Percentiles rank a stretch among this genome's conserved stretches.
Evolutionary conservation across 129 eudicot genomes (phyloP).

Genomic region (Flaveria sonorensis): DNA sequence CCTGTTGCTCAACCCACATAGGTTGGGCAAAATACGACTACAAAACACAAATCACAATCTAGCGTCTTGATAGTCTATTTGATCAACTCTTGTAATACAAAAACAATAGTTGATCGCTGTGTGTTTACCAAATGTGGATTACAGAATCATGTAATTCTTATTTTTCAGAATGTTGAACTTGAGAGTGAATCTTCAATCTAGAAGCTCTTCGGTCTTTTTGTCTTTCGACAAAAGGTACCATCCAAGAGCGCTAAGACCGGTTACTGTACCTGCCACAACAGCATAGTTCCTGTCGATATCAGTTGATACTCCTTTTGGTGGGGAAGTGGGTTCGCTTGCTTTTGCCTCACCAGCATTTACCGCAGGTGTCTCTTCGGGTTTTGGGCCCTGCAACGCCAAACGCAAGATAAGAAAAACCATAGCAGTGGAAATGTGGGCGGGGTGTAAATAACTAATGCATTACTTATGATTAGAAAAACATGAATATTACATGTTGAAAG

Average conservation of each 20-base stretch:
- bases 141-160: slow-evolving; percentile 31
- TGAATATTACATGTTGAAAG: too few relatives aligned
- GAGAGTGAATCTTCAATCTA: slow-evolving; percentile 44
- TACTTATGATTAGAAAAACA: background rate
- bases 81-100: slow-evolving; percentile 18
- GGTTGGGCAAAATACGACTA: background rate
- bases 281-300: slow-evolving; percentile 77
- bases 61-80: slow-evolving; percentile 18
- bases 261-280: slow-evolving; percentile 65
- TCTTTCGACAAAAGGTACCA: slow-evolving; percentile 64
- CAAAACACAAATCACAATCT: slow-evolving; percentile 18
- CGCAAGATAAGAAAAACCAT: slow-evolving; percentile 10
- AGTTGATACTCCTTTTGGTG: slow-evolving; percentile 61
- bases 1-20: background rate
- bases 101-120: slow-evolving; percentile 24
- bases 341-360: slow-evolving; percentile 63
- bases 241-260: slow-evolving; percentile 58
- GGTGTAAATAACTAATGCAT: background rate
- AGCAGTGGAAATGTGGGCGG: background rate
- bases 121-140: slow-evolving; percentile 19
- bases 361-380: slow-evolving; percentile 59
- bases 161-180: slow-evolving; percentile 21
- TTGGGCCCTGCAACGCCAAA: slow-evolving; percentile 57
- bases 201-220: slow-evolving; percentile 67
- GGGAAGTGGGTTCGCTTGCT: slow-evolving; percentile 43